Evolutionary conservation across 805 yeast species (phyloP).

Genomic region (Starmerella riodocensis): DNA sequence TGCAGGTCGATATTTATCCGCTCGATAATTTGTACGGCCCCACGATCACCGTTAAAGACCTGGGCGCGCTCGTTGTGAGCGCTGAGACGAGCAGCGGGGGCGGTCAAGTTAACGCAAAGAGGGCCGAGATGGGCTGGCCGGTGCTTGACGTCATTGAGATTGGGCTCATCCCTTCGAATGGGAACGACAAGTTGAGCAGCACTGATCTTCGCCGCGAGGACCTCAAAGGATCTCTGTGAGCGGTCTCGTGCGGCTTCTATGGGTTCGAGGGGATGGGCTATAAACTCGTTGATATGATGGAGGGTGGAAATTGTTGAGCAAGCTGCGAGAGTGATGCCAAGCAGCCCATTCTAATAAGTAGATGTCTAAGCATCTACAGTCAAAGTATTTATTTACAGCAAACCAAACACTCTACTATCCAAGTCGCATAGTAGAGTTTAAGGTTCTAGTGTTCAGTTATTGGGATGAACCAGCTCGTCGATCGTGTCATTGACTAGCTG

Average conservation of each 20-base stretch:
- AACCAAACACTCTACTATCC: not conserved
- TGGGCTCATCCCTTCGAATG: slow-evolving; percentile 39
- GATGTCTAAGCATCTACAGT: not conserved
- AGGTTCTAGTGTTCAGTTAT: too few relatives aligned
- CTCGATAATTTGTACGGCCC: slow-evolving; percentile 90
- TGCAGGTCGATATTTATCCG: slow-evolving; percentile 41
- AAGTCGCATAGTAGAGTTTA: too few relatives aligned
- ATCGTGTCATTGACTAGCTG: slow-evolving; percentile 14
- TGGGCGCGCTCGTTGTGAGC: slow-evolving; percentile 71
- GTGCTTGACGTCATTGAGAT: slow-evolving; percentile 41
- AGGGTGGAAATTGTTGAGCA: too few relatives aligned
- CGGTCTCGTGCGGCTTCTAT: too few relatives aligned
- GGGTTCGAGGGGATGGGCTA: too few relatives aligned
- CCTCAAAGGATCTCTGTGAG: slow-evolving; percentile 9
- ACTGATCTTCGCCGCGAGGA: slow-evolving; percentile 52
- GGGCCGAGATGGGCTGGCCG: slow-evolving; percentile 44
- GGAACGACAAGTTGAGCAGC: slow-evolving; percentile 64
- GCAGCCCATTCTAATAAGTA: too few relatives aligned
- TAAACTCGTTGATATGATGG: too few relatives aligned
- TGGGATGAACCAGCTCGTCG: slow-evolving; percentile 15
- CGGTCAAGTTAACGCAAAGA: slow-evolving; percentile 48
- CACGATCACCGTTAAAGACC: slow-evolving; percentile 58
- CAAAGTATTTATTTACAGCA: not conserved
- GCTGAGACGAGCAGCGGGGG: slow-evolving; percentile 72
- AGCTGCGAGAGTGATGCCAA: too few relatives aligned